phyloP scores from a whole-genome alignment of 2,329 filamentous ascomycete species.

The Colletotrichum theobromicola region DNA sequence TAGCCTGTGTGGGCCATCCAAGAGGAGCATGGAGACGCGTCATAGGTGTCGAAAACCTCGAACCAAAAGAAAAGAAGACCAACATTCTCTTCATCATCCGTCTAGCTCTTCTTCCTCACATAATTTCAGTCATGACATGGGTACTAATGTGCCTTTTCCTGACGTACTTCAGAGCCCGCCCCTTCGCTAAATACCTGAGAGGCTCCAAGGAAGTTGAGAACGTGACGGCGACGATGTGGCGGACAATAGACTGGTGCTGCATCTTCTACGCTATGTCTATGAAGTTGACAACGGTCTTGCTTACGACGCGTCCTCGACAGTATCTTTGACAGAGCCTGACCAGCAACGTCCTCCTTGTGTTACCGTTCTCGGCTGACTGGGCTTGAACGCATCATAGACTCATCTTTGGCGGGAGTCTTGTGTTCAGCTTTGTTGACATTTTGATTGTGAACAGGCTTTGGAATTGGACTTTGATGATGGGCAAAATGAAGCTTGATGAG shows the following conservation, averaged over 20 bases:
- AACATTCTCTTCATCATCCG: conserved; percentile 43
- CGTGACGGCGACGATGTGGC: conserved; percentile 71
- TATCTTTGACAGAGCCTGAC: conserved; percentile 71
- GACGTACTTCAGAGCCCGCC: conserved; percentile 60
- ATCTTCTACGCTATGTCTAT: conserved; percentile 71
- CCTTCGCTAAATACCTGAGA: conserved; percentile 69
- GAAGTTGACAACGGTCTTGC: conserved; percentile 67
- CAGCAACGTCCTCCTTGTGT: conserved; percentile 71
- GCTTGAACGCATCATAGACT: conserved; percentile 72
- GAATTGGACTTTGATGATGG: conserved; percentile 53
- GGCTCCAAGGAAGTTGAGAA: conserved; percentile 59
- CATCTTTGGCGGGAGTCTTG: conserved; percentile 71
- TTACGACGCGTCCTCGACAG: conserved; percentile 69
- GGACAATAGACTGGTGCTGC: conserved; percentile 69
- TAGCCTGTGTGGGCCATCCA: conserved; percentile 69
- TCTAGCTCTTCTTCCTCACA: conserved; percentile 59
- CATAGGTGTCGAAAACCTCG: conserved; percentile 26
- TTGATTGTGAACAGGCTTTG: conserved; percentile 54
- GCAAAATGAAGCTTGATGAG: conserved; percentile 44
- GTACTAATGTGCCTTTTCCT: conserved; percentile 68
- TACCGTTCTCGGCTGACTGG: conserved; percentile 64
- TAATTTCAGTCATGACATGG: conserved; percentile 62
- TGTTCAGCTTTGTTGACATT: conserved; percentile 69
- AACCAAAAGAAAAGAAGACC: conserved; percentile 20
- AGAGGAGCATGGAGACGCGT: conserved; percentile 61